Conservation (phyloP, 345 rosid species). For the Citrus australasica region DNA sequence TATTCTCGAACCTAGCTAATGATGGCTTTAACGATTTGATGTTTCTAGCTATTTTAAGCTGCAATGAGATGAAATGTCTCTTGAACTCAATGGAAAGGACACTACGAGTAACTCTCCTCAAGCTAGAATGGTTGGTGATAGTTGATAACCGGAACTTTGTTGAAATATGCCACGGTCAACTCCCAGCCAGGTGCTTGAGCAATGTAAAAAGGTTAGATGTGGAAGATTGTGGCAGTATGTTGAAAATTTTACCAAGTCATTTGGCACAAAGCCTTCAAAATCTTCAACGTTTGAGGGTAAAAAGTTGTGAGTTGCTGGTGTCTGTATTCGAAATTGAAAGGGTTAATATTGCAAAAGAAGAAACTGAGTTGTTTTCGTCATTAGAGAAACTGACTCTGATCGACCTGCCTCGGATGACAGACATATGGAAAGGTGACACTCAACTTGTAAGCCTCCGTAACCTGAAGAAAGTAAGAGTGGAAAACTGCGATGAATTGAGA, state of each 20-base stretch:
- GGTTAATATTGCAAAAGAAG: background rate
- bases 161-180: constrained; percentile 5
- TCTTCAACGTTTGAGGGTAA: background rate
- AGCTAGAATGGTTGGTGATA: background rate
- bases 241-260: background rate
- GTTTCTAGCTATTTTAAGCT: accelerated
- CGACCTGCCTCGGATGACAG: background rate
- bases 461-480: background rate
- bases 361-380: background rate
- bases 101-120: background rate
- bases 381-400: background rate
- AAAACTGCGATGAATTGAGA: accelerated
- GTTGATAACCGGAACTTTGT: accelerated
- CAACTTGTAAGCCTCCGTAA: background rate
- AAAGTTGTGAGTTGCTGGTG: background rate
- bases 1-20: background rate
- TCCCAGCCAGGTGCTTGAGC: background rate
- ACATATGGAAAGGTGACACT: background rate
- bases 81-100: background rate
- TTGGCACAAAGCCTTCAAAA: background rate
- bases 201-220: background rate
- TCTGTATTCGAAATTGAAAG: background rate
- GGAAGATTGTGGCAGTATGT: accelerated
- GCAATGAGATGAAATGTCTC: background rate
- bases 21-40: background rate